These are phyloP conservation scores for Pyrrhoderma lamaoense DNA, from an alignment of 1,284 basidiomycete genomes.

Conservation along the genomic window DNA sequence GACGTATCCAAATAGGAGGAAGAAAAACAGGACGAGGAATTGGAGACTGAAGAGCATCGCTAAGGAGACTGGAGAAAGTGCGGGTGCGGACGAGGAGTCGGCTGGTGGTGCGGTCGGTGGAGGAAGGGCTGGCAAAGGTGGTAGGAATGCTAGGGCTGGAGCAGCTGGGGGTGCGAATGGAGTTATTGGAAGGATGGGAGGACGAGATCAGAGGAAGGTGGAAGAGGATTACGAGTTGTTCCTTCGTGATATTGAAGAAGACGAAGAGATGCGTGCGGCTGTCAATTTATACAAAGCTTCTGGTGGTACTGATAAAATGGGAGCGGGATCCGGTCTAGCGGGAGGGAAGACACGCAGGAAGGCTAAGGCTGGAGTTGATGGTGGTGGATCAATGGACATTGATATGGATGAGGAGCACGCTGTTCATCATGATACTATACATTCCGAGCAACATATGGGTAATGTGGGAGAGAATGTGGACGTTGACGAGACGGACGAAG, in stretches of 20 bases:
- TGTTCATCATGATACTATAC: no score
- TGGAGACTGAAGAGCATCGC: conserved; percentile 94
- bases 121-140: conserved; percentile 11
- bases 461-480: no score
- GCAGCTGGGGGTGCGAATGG: conserved; percentile 54
- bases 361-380: conserved; percentile 34
- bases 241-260: conserved; percentile 93
- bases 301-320: conserved; percentile 32
- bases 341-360: conserved; percentile 40
- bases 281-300: conserved; percentile 80
- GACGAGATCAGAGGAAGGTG: conserved; percentile 88
- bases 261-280: conserved; percentile 83
- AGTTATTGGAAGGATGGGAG: conserved; percentile 84
- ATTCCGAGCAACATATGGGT: no score
- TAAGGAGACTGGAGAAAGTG: conserved; percentile 82
- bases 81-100: conserved; percentile 31
- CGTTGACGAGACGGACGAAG: conserved; percentile 32
- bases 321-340: conserved; percentile 37
- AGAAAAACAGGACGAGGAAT: conserved; percentile 79
- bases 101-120: neutral
- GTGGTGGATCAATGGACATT: conserved; percentile 55
- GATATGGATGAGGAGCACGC: conserved; percentile 42
- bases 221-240: conserved; percentile 97
- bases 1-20: conserved; percentile 89
- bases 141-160: no score